Evolutionary conservation across 2,329 filamentous ascomycete species (phyloP), one percentile per base, ranked within the genome.

Genomic region (Periglandula ipomoeae): DNA sequence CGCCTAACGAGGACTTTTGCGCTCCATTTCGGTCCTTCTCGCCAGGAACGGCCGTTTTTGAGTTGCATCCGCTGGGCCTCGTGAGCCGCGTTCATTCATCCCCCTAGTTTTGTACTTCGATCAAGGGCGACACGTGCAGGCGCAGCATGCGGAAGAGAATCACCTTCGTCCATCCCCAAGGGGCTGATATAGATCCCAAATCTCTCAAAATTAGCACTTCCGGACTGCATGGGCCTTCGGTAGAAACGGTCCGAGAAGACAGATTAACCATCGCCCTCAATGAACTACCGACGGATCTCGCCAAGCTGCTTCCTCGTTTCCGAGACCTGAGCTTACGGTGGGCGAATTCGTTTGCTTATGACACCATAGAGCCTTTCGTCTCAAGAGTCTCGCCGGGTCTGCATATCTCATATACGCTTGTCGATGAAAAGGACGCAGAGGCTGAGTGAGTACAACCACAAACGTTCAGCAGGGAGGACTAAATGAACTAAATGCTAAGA

Each of bases 241-340:
- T 93, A 38, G 65, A 78, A 45, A 85, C 85, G 19, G 81, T 81
- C 13, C 83, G 87, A 55, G 87, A 97, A 66, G 87, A 93, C 62
- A 80, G 85, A 51, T 67, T 91, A 56, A 95, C 88, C 1, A 67
- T 93, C 53, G 74, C 77, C 34, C 68, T 89, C 19, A 73, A 82
- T 44, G 88, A 95, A 69, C 75, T 96, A 37, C 85, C 89, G 4
- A 60, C 68, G 15, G 82, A 87, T 64, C 64, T 93, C 15, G 75
- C 74, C 51, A 65, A 74, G 23, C 66, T 85, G 13, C 70, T 95
- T 23, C 72, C 75, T 47, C 72, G 78, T 58, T 80, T 78, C 54
- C 78, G 84, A 58, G 82, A 89, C 63, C 69, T 96, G 38, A 85
- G 91, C 64, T 70, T 96, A 50, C 80, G 85, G 62, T 95, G 89